Evolutionary conservation across 2,329 filamentous ascomycete genomes (phyloP), one percentile per base, ranked within the genome.

Genomic region (Colletotrichum lentis): DNA sequence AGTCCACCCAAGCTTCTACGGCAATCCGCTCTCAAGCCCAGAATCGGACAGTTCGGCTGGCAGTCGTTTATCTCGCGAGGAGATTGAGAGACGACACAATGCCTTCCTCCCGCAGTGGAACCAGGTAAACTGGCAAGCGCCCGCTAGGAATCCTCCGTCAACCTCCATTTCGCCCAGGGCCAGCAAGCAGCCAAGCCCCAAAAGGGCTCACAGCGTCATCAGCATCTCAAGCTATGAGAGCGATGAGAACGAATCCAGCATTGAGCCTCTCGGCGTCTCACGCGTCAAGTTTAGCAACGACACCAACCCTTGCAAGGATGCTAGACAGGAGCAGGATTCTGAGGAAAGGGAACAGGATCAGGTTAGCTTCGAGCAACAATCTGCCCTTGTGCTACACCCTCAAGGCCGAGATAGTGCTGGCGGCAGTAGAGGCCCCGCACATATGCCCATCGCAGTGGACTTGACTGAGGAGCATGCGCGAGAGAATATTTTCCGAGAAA

Each of bases 241-340:
- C 41, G 55, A 35, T 5, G 22, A 55, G 14, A 60, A 41, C 43
- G 43, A 44, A 20, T 52, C 65, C 12, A 65, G 65, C 37, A 20
- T 65, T 18, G 62, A 55, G 41, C 50, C 65, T 31, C 62, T 65
- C 8, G 64, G 37, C 24, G 62, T 56, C 37, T 22, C 54, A 18
- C 27, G 43, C 20, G 39, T 27, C 18, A 41, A 44, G 6, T 14
- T 37, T 16, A 27, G 22, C 35, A 41, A 41, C 31, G 27, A 22
- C 8, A 39, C 14, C 10, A 57, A 27, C 5, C 18, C 24, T 20
- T 20, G 16, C 41, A 43, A 41, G 11, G n/a, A 20, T 12, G 14
- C 16, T 2, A 24, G 44, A 37, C 44, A 35, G 14, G 27, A 18
- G 18, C n/a, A n/a, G 16, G 27, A 6, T 6, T 12, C 18, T 6